These are phyloP conservation scores for Exserohilum rostratum DNA, from an alignment of 2,329 filamentous ascomycete genomes.

Conservation along the genomic window DNA sequence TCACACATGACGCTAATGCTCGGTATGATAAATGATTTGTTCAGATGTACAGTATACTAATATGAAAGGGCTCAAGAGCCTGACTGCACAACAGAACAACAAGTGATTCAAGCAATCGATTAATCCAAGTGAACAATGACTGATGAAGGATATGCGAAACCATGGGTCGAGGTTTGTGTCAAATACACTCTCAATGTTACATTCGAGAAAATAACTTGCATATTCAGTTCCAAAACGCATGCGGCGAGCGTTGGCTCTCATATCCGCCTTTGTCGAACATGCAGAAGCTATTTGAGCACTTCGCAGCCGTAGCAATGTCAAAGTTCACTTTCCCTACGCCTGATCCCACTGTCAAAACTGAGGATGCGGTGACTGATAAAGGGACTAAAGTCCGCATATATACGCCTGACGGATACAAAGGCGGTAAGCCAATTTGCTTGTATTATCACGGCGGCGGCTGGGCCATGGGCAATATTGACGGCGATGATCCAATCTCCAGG, in stretches of 20 bases:
- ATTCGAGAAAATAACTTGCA: constrained; percentile 1
- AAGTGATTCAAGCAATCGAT: not conserved
- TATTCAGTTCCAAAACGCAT: constrained; percentile 41
- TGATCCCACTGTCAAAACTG: constrained; percentile 39
- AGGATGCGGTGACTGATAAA: constrained; percentile 35
- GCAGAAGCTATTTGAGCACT: constrained; percentile 19
- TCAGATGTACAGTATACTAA: not conserved
- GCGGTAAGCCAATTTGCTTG: constrained; percentile 41
- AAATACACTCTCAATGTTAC: constrained; percentile 17
- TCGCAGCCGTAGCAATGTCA: constrained; percentile 25
- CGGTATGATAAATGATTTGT: not conserved
- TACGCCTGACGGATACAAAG: constrained; percentile 38
- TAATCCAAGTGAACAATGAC: too few relatives aligned
- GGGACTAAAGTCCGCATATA: constrained; percentile 45
- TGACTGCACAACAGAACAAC: constrained; percentile 8
- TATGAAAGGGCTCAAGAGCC: not conserved
- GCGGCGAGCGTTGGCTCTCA: constrained; percentile 36
- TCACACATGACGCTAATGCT: not conserved
- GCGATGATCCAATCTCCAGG: constrained; percentile 40
- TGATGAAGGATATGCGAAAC: constrained; percentile 34
- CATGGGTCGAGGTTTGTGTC: constrained; percentile 33
- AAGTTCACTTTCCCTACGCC: constrained; percentile 40
- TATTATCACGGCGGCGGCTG: constrained; percentile 49
- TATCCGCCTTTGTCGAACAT: constrained; percentile 29
- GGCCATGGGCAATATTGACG: constrained; percentile 46